Evolutionary conservation across 2,329 filamentous ascomycete genomes (phyloP).

Genomic region (Aspergillus fijiensis): DNA sequence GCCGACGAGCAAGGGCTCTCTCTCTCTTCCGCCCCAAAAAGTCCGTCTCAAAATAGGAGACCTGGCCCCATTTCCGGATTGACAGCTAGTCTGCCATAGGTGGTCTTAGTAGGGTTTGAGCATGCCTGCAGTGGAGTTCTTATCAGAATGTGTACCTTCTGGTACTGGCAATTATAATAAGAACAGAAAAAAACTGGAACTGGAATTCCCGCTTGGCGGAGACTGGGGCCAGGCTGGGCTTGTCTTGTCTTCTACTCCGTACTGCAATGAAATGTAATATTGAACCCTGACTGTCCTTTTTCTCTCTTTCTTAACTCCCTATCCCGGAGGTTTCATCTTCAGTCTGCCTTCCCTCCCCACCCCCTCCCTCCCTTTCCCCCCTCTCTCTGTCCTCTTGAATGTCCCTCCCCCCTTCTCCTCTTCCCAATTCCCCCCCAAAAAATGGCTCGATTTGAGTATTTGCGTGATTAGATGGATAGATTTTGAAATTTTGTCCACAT

Average conservation of each 20-base stretch:
- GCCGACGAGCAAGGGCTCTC: not conserved
- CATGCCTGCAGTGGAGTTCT: not conserved
- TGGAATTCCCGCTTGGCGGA: not conserved
- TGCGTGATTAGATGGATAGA: not conserved
- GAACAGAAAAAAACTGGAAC: not conserved
- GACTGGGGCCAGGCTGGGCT: not conserved
- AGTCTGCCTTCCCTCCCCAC: not conserved
- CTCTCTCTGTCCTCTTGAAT: not conserved
- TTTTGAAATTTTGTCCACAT: constrained; percentile 1
- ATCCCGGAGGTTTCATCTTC: not conserved
- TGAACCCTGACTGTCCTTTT: not conserved
- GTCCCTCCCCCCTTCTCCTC: not conserved
- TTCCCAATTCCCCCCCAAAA: not conserved
- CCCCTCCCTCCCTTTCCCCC: not conserved
- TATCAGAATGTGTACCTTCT: not conserved
- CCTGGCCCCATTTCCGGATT: not conserved
- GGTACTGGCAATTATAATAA: not conserved
- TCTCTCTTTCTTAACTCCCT: not conserved
- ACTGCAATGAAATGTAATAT: not conserved
- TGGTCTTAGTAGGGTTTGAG: not conserved
- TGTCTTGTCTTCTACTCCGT: not conserved
- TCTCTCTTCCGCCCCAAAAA: not conserved
- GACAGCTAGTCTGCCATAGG: not conserved
- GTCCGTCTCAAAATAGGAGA: not conserved
- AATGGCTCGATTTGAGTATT: not conserved